phyloP scores from a whole-genome alignment of 2,329 filamentous ascomycete species.

The Dothideomycetes sp. region DNA sequence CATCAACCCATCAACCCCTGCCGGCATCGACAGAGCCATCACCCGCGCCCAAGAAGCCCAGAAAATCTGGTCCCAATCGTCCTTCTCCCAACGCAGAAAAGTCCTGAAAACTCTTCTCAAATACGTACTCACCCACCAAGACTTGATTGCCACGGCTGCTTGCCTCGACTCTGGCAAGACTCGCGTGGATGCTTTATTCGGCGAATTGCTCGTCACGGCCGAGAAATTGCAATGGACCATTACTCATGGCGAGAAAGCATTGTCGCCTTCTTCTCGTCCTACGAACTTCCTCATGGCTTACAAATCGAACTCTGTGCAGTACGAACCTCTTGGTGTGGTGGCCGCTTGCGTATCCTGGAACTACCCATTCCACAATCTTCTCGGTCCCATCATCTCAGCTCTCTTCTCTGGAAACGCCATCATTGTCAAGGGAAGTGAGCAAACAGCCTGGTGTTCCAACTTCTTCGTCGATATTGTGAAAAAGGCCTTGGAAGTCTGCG shows the following conservation, averaged over 20 bases:
- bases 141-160: conserved; percentile 73
- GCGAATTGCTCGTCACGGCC: conserved; percentile 85
- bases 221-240: conserved; percentile 96
- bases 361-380: conserved; percentile 83
- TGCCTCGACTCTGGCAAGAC: conserved; percentile 95
- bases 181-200: conserved; percentile 84
- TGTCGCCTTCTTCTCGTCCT: conserved; percentile 62
- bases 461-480: conserved; percentile 77
- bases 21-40: conserved; percentile 71
- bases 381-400: conserved; percentile 81
- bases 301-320: conserved; percentile 82
- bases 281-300: conserved; percentile 93
- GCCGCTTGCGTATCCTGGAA: conserved; percentile 95
- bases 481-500: conserved; percentile 70
- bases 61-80: conserved; percentile 64
- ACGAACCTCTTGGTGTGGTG: conserved; percentile 88
- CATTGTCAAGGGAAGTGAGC: conserved; percentile 88
- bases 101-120: conserved; percentile 75
- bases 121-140: conserved; percentile 80
- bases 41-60: conserved; percentile 67
- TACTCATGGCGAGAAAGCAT: conserved; percentile 73
- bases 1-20: conserved; percentile 65
- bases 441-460: conserved; percentile 81
- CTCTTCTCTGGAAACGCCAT: conserved; percentile 88
- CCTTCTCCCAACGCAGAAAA: conserved; percentile 64